Base-by-base conservation (phyloP, 495 filamentous ascomycete species). In the Penicillium ochrochloron region DNA sequence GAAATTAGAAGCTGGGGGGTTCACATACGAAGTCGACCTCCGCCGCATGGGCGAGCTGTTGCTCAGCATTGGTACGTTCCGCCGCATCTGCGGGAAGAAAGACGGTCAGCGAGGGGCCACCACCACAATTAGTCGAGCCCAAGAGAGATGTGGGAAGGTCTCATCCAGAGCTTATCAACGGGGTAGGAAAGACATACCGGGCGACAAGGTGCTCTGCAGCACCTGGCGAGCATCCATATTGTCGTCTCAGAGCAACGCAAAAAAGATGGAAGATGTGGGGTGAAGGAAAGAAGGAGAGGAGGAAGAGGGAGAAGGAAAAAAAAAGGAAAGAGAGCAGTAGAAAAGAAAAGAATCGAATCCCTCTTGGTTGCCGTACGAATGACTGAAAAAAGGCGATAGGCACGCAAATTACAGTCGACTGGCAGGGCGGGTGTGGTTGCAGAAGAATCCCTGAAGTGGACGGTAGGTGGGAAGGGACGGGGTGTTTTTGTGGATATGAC, bases 21-120 rank as follows among this genome's bases (percentile, higher is more conserved):
- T 52, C 59, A 88, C 94, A 74, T 88, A 99, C 95, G 77, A 97
- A 98, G 79, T 98, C 94, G 65, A 86, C 88, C 75, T 94, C 92
- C 60, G 93, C 92, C 68, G 96, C 95, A 72, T 94, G 91, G 64
- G 85, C 86, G 70, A 99, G 91, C 82, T 98, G 95, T 76, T 93
- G 89, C 81, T 97, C 96, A 67, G 95, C 93, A 78, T 87, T 89
- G 74, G 90, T 87, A 83, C 95, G 93, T 76, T 90, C 87, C 69
- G 88, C 82, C 71, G 92, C 90, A 88, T 99, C 95, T 98, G 74
- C 29, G 68, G 34, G 37, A 68, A 72, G 63, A 74, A 73, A 70
- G 72, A 59, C 46, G 55, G 66, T 71, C 55, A 71, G 68, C 66
- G 53, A 62, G 58, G 60, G 68, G 52, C 37, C 46, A 33, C 39